These are phyloP conservation scores for Solanum sejunctum DNA, from an alignment of 257 asterid genomes.

Conservation along the genomic window DNA sequence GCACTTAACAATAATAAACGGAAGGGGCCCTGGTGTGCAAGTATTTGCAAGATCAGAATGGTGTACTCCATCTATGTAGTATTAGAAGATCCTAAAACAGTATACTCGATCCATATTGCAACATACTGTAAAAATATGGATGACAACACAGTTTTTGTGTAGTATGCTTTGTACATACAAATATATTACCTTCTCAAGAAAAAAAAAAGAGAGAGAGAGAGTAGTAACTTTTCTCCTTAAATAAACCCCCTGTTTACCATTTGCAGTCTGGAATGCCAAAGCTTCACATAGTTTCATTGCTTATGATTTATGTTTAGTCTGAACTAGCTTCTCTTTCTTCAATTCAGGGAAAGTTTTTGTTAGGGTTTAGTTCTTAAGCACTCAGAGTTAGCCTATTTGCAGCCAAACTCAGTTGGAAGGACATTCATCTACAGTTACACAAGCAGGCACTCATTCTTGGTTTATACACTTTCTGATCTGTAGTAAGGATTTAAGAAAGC, in stretches of 20 bases:
- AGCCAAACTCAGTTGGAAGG: constrained; percentile 62
- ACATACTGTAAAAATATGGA: background rate
- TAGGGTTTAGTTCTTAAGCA: constrained; percentile 21
- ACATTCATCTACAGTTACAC: constrained; percentile 55
- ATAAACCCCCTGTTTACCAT: background rate
- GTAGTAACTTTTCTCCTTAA: background rate
- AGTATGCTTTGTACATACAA: background rate
- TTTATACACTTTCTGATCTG: constrained; percentile 31
- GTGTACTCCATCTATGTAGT: background rate
- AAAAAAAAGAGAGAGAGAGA: too few species aligned
- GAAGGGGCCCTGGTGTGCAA: background rate
- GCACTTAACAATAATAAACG: background rate
- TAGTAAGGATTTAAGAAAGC: constrained; percentile 8
- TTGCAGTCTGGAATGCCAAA: background rate
- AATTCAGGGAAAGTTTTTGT: constrained; percentile 53
- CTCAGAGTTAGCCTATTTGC: constrained; percentile 57
- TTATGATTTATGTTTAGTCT: background rate
- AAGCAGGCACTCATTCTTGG: constrained; percentile 35
- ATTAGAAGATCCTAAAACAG: background rate
- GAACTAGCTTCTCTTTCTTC: background rate
- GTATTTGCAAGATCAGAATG: background rate
- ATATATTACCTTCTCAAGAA: background rate
- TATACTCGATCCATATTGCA: background rate
- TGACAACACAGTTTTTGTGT: background rate
- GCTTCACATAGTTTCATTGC: background rate